These are phyloP conservation scores for Lachancea mirantina DNA, from an alignment of 805 yeast genomes.

Conservation along the genomic window DNA sequence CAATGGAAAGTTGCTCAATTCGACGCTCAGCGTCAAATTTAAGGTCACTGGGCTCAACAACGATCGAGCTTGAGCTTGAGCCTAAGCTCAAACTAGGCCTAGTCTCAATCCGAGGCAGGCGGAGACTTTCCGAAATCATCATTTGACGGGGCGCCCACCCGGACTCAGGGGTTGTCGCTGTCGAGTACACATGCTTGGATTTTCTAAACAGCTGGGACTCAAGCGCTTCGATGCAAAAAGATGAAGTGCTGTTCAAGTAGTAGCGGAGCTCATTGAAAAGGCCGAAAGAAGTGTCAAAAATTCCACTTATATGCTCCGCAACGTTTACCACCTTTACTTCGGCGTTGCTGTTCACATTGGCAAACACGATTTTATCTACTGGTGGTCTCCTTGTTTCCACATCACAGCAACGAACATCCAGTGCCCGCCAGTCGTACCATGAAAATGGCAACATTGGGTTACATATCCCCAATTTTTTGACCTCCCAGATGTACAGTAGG, in stretches of 20 bases:
- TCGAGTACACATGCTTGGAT: not conserved
- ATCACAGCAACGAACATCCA: not conserved
- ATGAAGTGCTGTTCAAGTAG: no score
- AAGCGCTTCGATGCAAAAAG: no score
- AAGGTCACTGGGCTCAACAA: constrained; percentile 3
- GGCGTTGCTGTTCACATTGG: not conserved
- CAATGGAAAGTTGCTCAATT: not conserved
- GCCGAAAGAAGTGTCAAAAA: constrained; percentile 3
- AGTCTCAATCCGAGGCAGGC: constrained; percentile 3
- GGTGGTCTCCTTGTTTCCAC: not conserved
- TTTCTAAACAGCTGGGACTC: no score
- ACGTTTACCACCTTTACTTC: constrained; percentile 1
- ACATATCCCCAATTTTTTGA: constrained; percentile 11
- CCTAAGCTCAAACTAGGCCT: constrained; percentile 3
- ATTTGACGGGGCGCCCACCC: not conserved
- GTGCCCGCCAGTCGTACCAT: constrained; percentile 11
- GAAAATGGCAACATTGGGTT: constrained; percentile 9
- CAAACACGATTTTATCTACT: constrained; percentile 3
- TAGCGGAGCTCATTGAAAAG: constrained; percentile 1
- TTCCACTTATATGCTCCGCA: constrained; percentile 1
- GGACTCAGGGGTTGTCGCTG: not conserved
- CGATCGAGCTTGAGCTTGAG: not conserved
- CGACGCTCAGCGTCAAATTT: not conserved
- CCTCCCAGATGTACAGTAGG: no score
- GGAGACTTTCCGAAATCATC: not conserved